Evolutionary conservation across 2,329 filamentous ascomycete species (phyloP), one percentile per base, ranked within the genome.

Genomic region (Scorias spongiosa): DNA sequence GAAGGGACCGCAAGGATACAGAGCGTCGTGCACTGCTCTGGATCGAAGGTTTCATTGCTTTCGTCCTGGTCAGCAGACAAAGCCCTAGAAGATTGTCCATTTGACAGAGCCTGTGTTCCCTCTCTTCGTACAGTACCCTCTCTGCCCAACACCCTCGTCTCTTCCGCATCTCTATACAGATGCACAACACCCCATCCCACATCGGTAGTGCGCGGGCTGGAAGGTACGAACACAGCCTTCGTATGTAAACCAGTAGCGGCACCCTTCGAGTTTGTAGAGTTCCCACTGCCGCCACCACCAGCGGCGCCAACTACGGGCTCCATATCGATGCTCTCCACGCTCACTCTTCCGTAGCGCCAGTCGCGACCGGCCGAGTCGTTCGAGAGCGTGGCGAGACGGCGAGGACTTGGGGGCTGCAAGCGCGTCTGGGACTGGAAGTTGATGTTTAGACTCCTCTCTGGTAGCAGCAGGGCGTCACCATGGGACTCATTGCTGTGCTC

Each of bases 1-100:
- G 84, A 91, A 6, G 91, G 91, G 11, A 98, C 89, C 5, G 89
- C 88, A 26, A 94, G 79, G 50, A 98, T 89, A 61, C 91, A 96
- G 12, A 98, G 65, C 0, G 85, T 93, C 2, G 84, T 91, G 60
- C 84, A 93, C 46, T 85, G 78, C 29, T 78, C 74, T n/a, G 70
- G 63, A 39, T 64, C 63, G 54, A 68, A 66, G 32, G 36, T 44
- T 2, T 49, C 42, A 2, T 39, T 45, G 15, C 48, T 47, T 14
- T 50, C 47, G 17, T 52, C 52, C 32, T 12, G 12, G 18, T 45
- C 46, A 8, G 46, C 44, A 10, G 32, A 43, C 20, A 7, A 26
- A 8, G 32, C 48, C 10, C 44, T 44, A 1, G 42, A 54, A 4
- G 34, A 28, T 7, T 39, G 34, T n/a, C 18, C 26, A 14, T 17